Evolutionary conservation across 2,329 filamentous ascomycete genomes (phyloP).

Genomic region (Rutstroemia sp.): DNA sequence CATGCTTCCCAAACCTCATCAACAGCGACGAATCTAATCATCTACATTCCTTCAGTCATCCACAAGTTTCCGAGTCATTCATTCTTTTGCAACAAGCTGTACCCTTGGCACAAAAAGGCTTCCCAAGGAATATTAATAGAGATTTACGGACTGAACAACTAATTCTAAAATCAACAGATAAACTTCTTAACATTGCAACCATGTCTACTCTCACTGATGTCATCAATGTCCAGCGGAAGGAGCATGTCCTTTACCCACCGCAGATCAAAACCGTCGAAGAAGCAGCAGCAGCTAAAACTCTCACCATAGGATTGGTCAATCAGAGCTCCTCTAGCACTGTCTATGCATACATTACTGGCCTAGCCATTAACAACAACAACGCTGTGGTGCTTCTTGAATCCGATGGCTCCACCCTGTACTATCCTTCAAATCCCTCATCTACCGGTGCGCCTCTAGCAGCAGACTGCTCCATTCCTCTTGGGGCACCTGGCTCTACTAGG

Average conservation of each 20-base stretch:
- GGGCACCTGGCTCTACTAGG: slow-evolving; percentile 51
- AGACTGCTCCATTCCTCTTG: slow-evolving; percentile 58
- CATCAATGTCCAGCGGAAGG: slow-evolving; percentile 11
- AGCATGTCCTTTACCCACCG: slow-evolving; percentile 12
- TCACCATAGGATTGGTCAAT: slow-evolving; percentile 58
- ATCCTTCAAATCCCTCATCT: slow-evolving; percentile 48
- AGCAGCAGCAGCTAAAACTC: slow-evolving; percentile 24
- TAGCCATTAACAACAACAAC: slow-evolving; percentile 50
- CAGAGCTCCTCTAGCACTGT: slow-evolving; percentile 53
- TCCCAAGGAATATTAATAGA: background rate
- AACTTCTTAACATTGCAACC: slow-evolving; percentile 1
- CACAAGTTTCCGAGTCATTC: background rate
- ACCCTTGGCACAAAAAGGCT: background rate
- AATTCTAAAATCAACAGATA: background rate
- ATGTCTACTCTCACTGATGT: slow-evolving; percentile 18
- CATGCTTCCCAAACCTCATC: slow-evolving; percentile 2
- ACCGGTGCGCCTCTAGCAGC: slow-evolving; percentile 43
- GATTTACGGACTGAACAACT: background rate
- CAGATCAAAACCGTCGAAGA: slow-evolving; percentile 1
- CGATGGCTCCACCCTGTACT: slow-evolving; percentile 61
- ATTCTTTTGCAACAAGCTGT: background rate
- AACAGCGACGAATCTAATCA: slow-evolving; percentile 9
- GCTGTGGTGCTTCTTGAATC: slow-evolving; percentile 54
- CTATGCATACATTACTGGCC: slow-evolving; percentile 66
- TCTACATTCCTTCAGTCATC: background rate